These are phyloP conservation scores for Cydonia oblonga DNA, from an alignment of 331 rosid genomes.

Conservation along the genomic window DNA sequence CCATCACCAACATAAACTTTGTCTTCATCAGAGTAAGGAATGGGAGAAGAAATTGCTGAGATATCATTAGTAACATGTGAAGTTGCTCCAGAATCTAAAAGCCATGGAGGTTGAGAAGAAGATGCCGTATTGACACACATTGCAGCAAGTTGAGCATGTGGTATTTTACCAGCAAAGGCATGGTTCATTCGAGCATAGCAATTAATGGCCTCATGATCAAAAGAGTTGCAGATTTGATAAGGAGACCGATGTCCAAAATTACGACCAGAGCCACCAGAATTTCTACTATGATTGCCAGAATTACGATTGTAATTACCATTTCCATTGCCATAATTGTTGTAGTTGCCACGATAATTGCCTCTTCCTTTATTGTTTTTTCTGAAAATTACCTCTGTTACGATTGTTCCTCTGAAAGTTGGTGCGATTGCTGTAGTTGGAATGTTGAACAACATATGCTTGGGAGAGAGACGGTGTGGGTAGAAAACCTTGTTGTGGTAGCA, in stretches of 20 bases:
- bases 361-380: neutral
- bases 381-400: neutral
- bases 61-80: neutral
- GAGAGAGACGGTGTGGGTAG: neutral
- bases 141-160: neutral
- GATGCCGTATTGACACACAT: neutral
- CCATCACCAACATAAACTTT: neutral
- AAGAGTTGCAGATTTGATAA: neutral
- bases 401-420: too few species aligned
- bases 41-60: neutral
- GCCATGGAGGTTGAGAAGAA: neutral
- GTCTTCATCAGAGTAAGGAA: neutral
- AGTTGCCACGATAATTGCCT: neutral
- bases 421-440: too few species aligned
- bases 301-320: neutral
- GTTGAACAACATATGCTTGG: neutral
- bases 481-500: rapidly evolving
- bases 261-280: neutral
- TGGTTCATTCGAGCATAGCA: neutral
- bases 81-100: neutral
- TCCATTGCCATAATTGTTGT: neutral
- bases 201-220: neutral
- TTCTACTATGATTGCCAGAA: too few species aligned
- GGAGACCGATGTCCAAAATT: neutral
- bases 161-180: neutral